Base-by-base conservation (phyloP, 139 green algal species). In the Picocystis salinarum region DNA sequence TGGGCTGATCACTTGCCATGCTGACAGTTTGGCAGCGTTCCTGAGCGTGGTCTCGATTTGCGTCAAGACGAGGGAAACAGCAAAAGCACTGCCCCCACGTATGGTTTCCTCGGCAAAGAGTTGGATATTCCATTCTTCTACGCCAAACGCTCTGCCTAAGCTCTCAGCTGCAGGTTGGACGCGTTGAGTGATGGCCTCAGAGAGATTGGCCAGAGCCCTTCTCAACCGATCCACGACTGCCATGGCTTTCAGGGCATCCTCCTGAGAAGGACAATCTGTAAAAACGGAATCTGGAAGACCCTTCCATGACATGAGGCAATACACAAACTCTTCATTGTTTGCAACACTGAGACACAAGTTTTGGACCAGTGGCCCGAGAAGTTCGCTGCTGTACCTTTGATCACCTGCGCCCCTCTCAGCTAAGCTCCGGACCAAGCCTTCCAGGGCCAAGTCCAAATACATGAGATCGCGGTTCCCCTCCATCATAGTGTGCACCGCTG, bases 301-400 rank as follows among this genome's bases (percentile, higher is more conserved):
- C 17, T 58, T 10, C 70, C 80, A 82, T 11, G 75, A 76, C 60
- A 92, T 90, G 24, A 96, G 66, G 68, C 82, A 93, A 73, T 84
- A 95, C 62, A 77, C 81, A 25, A 96, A 52, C 68, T 98, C 87
- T 66, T 93, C 78, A 53, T 98, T 98, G 59, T 91, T 65, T 33
- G 70, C 51, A 5, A 40, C 30, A 33, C 66, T 82, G 22, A 98
- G 73, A n/a, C 54, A 69, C 51, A 97, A 73, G 65, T 97, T 97
- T 69, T 94, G 77, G 42, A 96, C 67, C 55, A 93, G 67, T 17
- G 91, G 85, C 6, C 45, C 64, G 45, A 95, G 77, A 34, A 93
- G 68, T 17, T 79, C 59, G 37, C 81, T 69, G 7, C 75, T 73
- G 18, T 70, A 69, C 19, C 37, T 69, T 22, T 33, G n/a, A 23